Conservation (phyloP, 169 alveolate species). For the Plasmodium billcollinsi region DNA sequence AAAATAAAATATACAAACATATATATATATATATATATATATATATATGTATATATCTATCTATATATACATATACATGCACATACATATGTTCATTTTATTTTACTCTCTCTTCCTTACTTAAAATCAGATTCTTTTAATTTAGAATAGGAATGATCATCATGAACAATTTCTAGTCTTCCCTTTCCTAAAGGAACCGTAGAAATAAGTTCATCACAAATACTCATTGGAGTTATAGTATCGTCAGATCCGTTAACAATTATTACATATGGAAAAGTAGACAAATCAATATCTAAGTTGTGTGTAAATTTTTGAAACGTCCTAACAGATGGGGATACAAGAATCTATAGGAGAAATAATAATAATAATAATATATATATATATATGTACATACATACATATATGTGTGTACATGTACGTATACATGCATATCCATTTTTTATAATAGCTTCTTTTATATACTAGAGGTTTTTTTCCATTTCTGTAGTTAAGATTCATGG, state of each 20-base stretch:
- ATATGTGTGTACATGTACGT: neutral
- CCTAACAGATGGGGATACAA: conserved; percentile 74
- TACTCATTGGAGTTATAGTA: conserved; percentile 35
- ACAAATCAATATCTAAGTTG: conserved; percentile 48
- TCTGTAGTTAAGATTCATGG: conserved; percentile 74
- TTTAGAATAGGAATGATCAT: conserved; percentile 73
- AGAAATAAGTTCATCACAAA: conserved; percentile 44
- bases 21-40: too few relatives aligned
- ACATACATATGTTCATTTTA: neutral
- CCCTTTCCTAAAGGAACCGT: conserved; percentile 68
- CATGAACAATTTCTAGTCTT: conserved; percentile 60
- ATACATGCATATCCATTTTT: neutral
- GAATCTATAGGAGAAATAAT: conserved; percentile 18
- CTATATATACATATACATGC: too few relatives aligned
- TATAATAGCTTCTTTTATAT: neutral
- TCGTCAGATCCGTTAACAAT: conserved; percentile 73
- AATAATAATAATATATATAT: conserved; percentile 7
- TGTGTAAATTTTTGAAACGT: conserved; percentile 75
- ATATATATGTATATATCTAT: too few relatives aligned
- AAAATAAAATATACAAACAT: conserved; percentile 1
- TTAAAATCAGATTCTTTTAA: conserved; percentile 63
- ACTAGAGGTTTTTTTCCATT: conserved; percentile 72
- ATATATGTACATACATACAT: neutral
- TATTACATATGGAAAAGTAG: conserved; percentile 72
- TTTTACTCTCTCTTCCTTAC: conserved; percentile 16